Percentiles rank a stretch among this genome's conserved stretches.
Evolutionary conservation across 768 basidiomycete genomes (phyloP).

Genomic region (Mycena capillaripes): DNA sequence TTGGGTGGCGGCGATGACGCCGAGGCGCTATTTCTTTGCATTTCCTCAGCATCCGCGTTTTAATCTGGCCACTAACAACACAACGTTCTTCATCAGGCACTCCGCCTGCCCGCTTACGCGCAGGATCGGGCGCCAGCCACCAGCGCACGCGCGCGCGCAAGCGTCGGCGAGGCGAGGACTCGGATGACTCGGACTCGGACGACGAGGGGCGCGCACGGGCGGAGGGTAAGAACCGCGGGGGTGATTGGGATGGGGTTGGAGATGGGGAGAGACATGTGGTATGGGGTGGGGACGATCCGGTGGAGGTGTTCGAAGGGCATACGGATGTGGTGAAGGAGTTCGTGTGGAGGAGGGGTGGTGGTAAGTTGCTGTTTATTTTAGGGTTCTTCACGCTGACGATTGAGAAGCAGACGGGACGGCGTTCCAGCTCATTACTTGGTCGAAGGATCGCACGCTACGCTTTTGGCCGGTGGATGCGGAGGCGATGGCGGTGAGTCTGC

Average conservation of each 20-base stretch:
- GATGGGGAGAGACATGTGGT: conserved; percentile 7
- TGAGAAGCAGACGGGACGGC: conserved; percentile 52
- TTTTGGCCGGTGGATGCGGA: conserved; percentile 90
- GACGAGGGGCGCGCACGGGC: background rate
- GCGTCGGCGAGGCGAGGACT: conserved; percentile 8
- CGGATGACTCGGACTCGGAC: background rate
- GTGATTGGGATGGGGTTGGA: conserved; percentile 28
- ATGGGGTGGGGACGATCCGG: conserved; percentile 57
- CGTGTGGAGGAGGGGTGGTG: conserved; percentile 86
- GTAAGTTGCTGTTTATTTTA: conserved; percentile 48
- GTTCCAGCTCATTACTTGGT: conserved; percentile 77
- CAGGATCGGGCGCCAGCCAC: background rate
- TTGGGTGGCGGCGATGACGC: too few species aligned
- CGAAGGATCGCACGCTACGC: conserved; percentile 90
- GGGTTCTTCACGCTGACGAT: background rate
- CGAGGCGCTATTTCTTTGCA: too few species aligned
- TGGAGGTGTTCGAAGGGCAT: conserved; percentile 89
- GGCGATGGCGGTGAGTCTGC: conserved; percentile 69
- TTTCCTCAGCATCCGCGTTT: background rate
- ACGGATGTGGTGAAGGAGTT: conserved; percentile 97
- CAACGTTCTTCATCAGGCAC: background rate
- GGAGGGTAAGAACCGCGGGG: background rate
- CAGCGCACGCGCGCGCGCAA: background rate
- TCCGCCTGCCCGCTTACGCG: background rate
- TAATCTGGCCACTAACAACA: background rate